A percentile compares a stretch with the other conserved stretches of the same genome.
Conservation (phyloP, 2,329 filamentous ascomycete species). For the Didymella sp. region DNA sequence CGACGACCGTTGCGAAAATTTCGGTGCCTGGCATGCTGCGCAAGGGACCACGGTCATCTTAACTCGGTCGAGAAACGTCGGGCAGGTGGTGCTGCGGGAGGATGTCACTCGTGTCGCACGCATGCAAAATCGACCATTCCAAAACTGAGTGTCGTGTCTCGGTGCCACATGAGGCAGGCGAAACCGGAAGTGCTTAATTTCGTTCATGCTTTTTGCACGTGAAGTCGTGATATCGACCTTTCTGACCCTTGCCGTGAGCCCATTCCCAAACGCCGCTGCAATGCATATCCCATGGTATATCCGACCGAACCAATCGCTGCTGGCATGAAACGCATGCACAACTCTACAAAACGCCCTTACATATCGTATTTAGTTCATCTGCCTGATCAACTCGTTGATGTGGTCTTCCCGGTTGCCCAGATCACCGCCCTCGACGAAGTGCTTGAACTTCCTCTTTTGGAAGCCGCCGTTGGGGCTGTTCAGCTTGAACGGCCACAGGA, state of each 20-base stretch:
- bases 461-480: slow-evolving; percentile 98
- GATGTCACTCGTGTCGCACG: slow-evolving; percentile 11
- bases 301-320: slow-evolving; percentile 12
- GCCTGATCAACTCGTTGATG: slow-evolving; percentile 94
- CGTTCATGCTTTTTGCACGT: slow-evolving; percentile 14
- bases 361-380: slow-evolving; percentile 83
- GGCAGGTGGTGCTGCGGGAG: slow-evolving; percentile 3
- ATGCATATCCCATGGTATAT: slow-evolving; percentile 23
- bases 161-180: slow-evolving; percentile 15
- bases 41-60: slow-evolving; percentile 5
- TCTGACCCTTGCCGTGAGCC: slow-evolving; percentile 9
- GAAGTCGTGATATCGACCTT: slow-evolving; percentile 12
- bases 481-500: slow-evolving; percentile 99
- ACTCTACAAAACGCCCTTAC: slow-evolving; percentile 17
- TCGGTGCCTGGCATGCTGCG: slow-evolving; percentile 15
- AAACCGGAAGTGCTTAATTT: slow-evolving; percentile 11
- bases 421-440: slow-evolving; percentile 99
- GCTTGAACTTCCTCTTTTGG: slow-evolving; percentile 96
- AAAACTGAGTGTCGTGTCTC: slow-evolving; percentile 11
- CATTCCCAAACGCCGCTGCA: slow-evolving; percentile 23
- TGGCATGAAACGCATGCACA: slow-evolving; percentile 21
- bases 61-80: neutral
- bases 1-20: slow-evolving; percentile 3
- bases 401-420: slow-evolving; percentile 97
- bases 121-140: neutral